A percentile compares a stretch with the other conserved stretches of the same genome.
Conservation (phyloP, 768 basidiomycete species). For the Tephrocybe sp. region DNA sequence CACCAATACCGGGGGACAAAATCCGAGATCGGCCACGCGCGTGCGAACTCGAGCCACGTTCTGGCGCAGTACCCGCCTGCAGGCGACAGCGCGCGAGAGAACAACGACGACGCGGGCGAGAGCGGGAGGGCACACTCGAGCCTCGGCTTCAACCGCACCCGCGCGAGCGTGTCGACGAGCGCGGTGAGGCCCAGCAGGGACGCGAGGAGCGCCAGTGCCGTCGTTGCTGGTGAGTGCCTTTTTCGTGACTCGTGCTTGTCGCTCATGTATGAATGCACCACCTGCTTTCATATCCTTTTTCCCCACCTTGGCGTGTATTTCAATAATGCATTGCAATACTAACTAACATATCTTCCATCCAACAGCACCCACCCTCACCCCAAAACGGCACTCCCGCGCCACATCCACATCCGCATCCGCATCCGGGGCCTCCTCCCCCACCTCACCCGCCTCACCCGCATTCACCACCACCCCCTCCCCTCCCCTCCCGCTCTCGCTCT, state of each 20-base stretch:
- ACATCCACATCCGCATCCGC: constrained; percentile 16
- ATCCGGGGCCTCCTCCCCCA: not conserved
- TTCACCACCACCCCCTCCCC: not conserved
- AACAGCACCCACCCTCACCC: too few relatives aligned
- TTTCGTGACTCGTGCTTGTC: too few relatives aligned
- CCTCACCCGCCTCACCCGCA: not conserved
- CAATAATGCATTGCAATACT: too few relatives aligned
- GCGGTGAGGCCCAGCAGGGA: constrained; percentile 53
- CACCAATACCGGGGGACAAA: constrained; percentile 22
- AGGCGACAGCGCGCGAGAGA: not conserved
- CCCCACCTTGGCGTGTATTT: too few relatives aligned
- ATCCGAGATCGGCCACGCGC: constrained; percentile 36
- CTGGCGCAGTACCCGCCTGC: constrained; percentile 7
- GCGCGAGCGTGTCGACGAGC: constrained; percentile 60
- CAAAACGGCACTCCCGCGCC: constrained; percentile 26
- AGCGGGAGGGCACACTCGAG: constrained; percentile 33
- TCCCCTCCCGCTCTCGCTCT: too few relatives aligned
- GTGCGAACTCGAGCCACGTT: constrained; percentile 29
- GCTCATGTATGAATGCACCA: too few relatives aligned
- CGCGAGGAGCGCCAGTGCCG: constrained; percentile 47
- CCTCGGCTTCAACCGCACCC: constrained; percentile 37
- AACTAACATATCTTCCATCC: not conserved
- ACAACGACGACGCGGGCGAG: constrained; percentile 6
- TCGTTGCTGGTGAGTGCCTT: constrained; percentile 30
- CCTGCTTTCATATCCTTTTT: too few relatives aligned